Conservation (phyloP, 352 stramenopile species). For the Phytopythium vexans region DNA sequence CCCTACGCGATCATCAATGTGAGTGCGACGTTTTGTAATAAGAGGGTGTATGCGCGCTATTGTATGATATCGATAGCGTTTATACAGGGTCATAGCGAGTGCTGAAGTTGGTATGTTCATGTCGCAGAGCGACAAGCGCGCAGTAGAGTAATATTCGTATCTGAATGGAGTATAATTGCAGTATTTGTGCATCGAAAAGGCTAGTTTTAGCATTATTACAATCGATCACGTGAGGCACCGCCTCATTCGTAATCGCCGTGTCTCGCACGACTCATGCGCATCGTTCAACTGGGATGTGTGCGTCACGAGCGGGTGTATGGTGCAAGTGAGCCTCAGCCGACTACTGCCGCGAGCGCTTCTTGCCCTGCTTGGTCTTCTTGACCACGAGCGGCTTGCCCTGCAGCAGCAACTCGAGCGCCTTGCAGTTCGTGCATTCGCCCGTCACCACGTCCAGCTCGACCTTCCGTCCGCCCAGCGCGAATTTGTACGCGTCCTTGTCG, state of each 20-base stretch:
- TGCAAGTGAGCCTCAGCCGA: too few relatives aligned
- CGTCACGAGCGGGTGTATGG: too few relatives aligned
- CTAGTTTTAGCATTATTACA: conserved; percentile 17
- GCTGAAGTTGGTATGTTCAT: too few relatives aligned
- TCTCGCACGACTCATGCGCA: too few relatives aligned
- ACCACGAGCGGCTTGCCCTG: conserved; percentile 38
- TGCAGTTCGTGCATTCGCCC: conserved; percentile 29
- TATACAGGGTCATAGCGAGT: background rate
- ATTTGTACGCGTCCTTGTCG: conserved; percentile 30
- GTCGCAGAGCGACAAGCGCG: too few relatives aligned
- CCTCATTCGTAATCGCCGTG: background rate
- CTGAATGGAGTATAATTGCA: too few relatives aligned
- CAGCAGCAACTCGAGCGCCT: conserved; percentile 32
- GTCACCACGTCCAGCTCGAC: conserved; percentile 28
- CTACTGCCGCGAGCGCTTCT: conserved; percentile 17
- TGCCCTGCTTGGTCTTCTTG: conserved; percentile 31
- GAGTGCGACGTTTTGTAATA: background rate
- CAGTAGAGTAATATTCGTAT: too few relatives aligned
- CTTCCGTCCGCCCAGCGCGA: conserved; percentile 28
- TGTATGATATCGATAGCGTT: background rate
- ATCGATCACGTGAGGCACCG: conserved; percentile 9
- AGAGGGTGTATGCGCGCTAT: too few relatives aligned
- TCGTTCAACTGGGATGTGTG: too few relatives aligned
- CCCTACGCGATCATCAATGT: background rate
- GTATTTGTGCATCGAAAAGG: background rate